These are phyloP conservation scores for Globisporangium rhizosaccharum DNA, from an alignment of 352 stramenopile species.

Conservation along the genomic window DNA sequence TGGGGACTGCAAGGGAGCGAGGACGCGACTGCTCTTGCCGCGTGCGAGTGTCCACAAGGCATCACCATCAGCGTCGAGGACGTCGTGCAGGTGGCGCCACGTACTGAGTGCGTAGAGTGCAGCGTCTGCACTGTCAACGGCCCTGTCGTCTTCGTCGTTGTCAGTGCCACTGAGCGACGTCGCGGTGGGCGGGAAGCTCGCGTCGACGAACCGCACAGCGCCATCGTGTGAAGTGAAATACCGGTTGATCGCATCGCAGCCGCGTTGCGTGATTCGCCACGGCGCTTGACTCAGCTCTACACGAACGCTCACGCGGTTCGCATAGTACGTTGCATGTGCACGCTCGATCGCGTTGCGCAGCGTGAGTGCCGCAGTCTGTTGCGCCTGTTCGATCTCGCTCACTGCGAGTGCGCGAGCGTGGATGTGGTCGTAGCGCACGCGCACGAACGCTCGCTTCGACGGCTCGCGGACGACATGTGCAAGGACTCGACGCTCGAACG, in stretches of 20 bases:
- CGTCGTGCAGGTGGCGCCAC: constrained; percentile 26
- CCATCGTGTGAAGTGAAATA: constrained; percentile 17
- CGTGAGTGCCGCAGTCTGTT: neutral
- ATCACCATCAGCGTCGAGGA: constrained; percentile 3
- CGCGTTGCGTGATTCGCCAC: constrained; percentile 6
- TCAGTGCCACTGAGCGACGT: neutral
- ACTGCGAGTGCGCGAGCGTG: neutral
- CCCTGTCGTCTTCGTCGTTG: neutral
- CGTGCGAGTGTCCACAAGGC: constrained; percentile 23
- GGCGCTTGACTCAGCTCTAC: constrained; percentile 8
- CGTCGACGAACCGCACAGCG: constrained; percentile 30
- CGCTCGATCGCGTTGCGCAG: neutral
- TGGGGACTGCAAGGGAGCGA: constrained; percentile 13
- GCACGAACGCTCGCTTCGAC: constrained; percentile 33
- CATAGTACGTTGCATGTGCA: neutral
- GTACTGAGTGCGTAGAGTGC: constrained; percentile 14
- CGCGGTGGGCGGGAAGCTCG: constrained; percentile 18
- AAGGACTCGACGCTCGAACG: constrained; percentile 32
- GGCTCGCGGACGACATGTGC: constrained; percentile 22
- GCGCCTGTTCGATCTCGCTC: constrained; percentile 3
- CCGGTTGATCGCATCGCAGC: constrained; percentile 33
- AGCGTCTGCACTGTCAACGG: neutral
- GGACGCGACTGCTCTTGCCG: neutral
- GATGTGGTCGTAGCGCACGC: constrained; percentile 27
- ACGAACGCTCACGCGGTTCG: constrained; percentile 1